Base-by-base conservation (phyloP, 768 basidiomycete genomes). In the Collybia nuda region DNA sequence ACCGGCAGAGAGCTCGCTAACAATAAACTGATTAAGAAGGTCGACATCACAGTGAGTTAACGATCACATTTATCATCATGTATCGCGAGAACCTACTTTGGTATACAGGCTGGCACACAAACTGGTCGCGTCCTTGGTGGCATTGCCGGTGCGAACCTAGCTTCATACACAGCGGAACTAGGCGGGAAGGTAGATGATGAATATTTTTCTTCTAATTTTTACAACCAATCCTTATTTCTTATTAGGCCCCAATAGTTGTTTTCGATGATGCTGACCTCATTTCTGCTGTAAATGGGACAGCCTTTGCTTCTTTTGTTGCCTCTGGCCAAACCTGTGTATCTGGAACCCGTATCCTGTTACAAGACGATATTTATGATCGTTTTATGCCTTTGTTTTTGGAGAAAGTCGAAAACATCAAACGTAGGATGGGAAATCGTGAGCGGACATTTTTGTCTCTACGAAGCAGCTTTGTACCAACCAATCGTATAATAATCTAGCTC, bases 261-360 rank as follows among this genome's bases (percentile, higher is more conserved):
- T 93, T 93, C 60, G 72, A 85, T 44, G 90, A 94, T 61, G 85
- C 89, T 6, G 86, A 93, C 58, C 59, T 90, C 44, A 55, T 69
- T 18, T 77, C 80, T n/a, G 86, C 91, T 0, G 86, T 89, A 18
- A 93, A 93, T 54, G 92, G 92, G 15, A 81, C 81, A 5, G 86
- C 89, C 0, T 93, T 94, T 60, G 86, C 90, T 8, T 81, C 86
- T 0, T 94, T 93, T 58, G 73, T 94, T 44, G 92, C 92, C 1
- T 90, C 89, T 19, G 92, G 92, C 2, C 92, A 94, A 69, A 93
- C 91, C 7, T 93, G 91, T 52, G 86, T 93, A n/a, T 93, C 91
- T 1, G 91, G 90, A n/a, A 85, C 90, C 11, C 80, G 91, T n/a
- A 72, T 93, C 17, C 73, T 93, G 4, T 68, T 93, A 6, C 90